Evolutionary conservation across 371 early-diverging fungal genomes (phyloP).

Genomic region (Quaeritorhiza haematococci): DNA sequence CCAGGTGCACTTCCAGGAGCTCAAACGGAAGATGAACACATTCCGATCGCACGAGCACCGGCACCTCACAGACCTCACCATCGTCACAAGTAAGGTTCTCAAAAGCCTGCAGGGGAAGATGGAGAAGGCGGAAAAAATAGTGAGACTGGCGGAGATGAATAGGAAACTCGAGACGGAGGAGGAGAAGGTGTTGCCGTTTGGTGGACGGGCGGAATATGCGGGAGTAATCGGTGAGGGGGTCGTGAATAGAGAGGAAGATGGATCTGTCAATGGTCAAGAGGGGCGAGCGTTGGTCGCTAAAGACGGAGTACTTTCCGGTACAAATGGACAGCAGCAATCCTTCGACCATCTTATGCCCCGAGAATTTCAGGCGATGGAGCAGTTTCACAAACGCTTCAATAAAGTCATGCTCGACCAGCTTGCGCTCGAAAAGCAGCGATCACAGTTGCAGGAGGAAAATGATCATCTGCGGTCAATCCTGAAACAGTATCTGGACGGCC

Average conservation of each 20-base stretch:
- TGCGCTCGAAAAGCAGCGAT: slow-evolving; percentile 34
- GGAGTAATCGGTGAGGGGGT: slow-evolving; percentile 9
- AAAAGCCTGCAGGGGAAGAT: slow-evolving; percentile 40
- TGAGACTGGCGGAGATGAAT: slow-evolving; percentile 54
- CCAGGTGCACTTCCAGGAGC: slow-evolving; percentile 42
- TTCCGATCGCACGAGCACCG: slow-evolving; percentile 43
- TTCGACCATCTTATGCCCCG: slow-evolving; percentile 21
- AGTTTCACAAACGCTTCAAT: slow-evolving; percentile 51
- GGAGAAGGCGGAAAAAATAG: slow-evolving; percentile 46
- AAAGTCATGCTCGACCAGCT: slow-evolving; percentile 42
- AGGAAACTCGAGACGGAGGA: slow-evolving; percentile 47
- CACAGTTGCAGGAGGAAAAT: slow-evolving; percentile 41
- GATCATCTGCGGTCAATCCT: slow-evolving; percentile 35
- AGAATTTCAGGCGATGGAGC: slow-evolving; percentile 41
- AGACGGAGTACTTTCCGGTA: neutral
- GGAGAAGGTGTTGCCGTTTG: slow-evolving; percentile 42
- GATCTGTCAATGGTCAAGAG: neutral
- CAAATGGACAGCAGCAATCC: neutral
- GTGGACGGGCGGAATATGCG: neutral
- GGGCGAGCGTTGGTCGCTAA: neutral
- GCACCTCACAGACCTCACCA: slow-evolving; percentile 38
- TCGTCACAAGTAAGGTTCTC: slow-evolving; percentile 32
- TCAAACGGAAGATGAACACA: slow-evolving; percentile 44
- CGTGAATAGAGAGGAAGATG: neutral
- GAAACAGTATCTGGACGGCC: slow-evolving; percentile 51